A percentile compares a stretch with the other conserved stretches of the same genome.
Evolutionary conservation across 2,329 filamentous ascomycete genomes (phyloP).

Genomic region (Fusarium sp.): DNA sequence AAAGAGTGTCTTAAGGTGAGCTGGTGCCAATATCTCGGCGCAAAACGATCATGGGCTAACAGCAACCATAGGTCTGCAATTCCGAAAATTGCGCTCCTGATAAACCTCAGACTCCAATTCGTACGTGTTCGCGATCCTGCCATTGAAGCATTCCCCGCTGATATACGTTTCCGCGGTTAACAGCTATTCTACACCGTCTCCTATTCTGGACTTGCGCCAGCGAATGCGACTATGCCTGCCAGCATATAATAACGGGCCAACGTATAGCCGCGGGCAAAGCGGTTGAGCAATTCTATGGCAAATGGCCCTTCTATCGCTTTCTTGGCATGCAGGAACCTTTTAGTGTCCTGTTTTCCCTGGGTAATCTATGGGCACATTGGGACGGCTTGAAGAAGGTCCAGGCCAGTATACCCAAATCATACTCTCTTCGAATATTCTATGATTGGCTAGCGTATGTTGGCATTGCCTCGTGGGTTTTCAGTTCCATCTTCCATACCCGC

Average conservation of each 20-base stretch:
- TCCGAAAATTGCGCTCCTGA: slow-evolving; percentile 78
- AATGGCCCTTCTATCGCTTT: slow-evolving; percentile 95
- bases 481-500: slow-evolving; percentile 89
- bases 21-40: background rate
- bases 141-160: slow-evolving; percentile 16
- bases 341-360: slow-evolving; percentile 89
- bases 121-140: slow-evolving; percentile 60
- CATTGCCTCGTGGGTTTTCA: slow-evolving; percentile 84
- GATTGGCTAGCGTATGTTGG: slow-evolving; percentile 81
- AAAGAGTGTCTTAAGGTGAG: slow-evolving; percentile 81
- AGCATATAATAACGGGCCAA: slow-evolving; percentile 84
- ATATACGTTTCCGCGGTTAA: slow-evolving; percentile 27
- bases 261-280: slow-evolving; percentile 73
- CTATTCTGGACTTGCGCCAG: slow-evolving; percentile 91
- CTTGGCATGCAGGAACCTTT: slow-evolving; percentile 95
- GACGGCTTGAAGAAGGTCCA: slow-evolving; percentile 77
- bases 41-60: slow-evolving; percentile 22
- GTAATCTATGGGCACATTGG: slow-evolving; percentile 89
- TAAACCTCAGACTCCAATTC: slow-evolving; percentile 68
- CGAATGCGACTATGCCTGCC: slow-evolving; percentile 98
- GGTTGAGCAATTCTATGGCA: slow-evolving; percentile 94
- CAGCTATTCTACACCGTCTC: slow-evolving; percentile 84
- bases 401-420: slow-evolving; percentile 73
- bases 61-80: slow-evolving; percentile 75
- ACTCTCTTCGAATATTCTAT: slow-evolving; percentile 84